Evolutionary conservation across 257 asterid genomes (phyloP).

Genomic region (Ballota nigra): DNA sequence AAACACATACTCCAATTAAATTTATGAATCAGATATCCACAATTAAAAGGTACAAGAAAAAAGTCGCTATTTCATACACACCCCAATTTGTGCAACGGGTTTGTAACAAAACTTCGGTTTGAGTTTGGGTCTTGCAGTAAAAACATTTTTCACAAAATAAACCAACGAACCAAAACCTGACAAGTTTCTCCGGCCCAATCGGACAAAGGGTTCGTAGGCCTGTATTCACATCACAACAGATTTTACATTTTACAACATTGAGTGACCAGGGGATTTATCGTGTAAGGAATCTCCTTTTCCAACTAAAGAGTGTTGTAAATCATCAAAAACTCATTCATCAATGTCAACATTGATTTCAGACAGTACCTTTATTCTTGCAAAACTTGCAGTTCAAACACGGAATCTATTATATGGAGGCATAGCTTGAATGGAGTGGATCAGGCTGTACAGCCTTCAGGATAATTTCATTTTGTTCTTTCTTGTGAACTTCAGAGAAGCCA

Average conservation of each 20-base stretch:
- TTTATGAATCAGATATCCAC: too few relatives aligned
- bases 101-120: background rate
- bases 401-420: background rate
- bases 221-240: background rate
- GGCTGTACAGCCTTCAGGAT: constrained; percentile 74
- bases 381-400: background rate
- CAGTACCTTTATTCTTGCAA: constrained; percentile 24
- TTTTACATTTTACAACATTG: background rate
- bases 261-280: background rate
- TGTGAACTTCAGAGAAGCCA: constrained; percentile 69
- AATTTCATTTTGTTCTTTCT: constrained; percentile 65
- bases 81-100: background rate
- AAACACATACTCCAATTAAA: too few relatives aligned
- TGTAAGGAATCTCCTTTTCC: background rate
- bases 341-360: constrained; percentile 25
- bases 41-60: background rate
- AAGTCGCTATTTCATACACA: background rate
- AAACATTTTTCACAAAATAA: background rate
- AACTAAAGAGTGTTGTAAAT: background rate
- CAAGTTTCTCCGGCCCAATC: background rate
- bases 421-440: constrained; percentile 40
- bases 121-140: background rate
- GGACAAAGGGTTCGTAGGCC: background rate
- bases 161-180: background rate
- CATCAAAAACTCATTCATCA: constrained; percentile 22